Base-by-base conservation (phyloP, 169 alveolate species). In the Plasmodium gonderi region DNA sequence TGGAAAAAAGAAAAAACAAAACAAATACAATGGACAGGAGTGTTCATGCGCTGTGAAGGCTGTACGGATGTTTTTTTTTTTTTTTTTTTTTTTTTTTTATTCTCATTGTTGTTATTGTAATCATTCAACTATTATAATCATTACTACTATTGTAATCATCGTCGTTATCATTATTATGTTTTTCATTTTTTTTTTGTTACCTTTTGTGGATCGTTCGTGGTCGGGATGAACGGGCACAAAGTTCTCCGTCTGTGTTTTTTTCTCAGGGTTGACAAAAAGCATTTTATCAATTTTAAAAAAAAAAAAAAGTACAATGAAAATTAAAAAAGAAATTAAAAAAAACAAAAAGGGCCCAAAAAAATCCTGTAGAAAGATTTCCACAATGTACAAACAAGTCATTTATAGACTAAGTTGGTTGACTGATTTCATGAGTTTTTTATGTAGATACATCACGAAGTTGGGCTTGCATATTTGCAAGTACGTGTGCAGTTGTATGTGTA, bases 161-260 rank as follows among this genome's bases (percentile, higher is more conserved):
- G n/a, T 42, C 51, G 14, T 42, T 6, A 3, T 20, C 36, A 23
- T 54, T 6, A 54, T 17, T 54, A 20, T 54, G n/a, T 54, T 17
- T 54, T 60, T 60, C 26, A 23, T 60, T 60, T 44, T 20, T 77
- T 47, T 23, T 0, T 2, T 20, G 33, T 47, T 79, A 79, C 89
- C 77, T 49, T 79, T 51, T 51, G 23, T 12, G 60, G 26, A 38
- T 31, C 7, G 5, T 7, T 14, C 75, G 14, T 79, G 33, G 14
- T 51, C 26, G 11, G 74, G 31, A 51, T 7, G 12, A 17, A 45
- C 20, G 17, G 33, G 44, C 60, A 29, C 33, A 26, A 79, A 40
- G 29, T 47, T 40, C 38, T 79, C 89, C 49, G 89, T 79, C 67
- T 79, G 89, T 0, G 89, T 79, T 17, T 79, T 65, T 5, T 79